These are phyloP conservation scores for Isochrysis galbana DNA, from an alignment of 78 protist species.

Conservation along the genomic window DNA sequence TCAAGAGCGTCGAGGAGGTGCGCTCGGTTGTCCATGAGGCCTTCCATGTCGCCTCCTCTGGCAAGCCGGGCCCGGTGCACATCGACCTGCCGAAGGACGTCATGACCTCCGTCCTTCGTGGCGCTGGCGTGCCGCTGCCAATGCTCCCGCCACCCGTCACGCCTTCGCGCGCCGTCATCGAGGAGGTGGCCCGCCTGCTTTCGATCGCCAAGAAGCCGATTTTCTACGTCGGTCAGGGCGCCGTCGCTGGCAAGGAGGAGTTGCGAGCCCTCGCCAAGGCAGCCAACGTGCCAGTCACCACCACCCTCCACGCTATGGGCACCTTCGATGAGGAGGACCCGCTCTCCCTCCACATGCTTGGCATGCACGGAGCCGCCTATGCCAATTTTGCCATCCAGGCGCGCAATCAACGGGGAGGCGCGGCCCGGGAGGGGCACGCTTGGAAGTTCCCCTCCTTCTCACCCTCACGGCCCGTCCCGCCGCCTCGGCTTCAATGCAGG, in stretches of 20 bases:
- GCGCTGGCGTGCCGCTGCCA: not conserved
- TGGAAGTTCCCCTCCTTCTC: too few relatives aligned
- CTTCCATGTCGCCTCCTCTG: slow-evolving; percentile 54
- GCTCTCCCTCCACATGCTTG: slow-evolving; percentile 63
- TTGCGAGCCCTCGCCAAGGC: slow-evolving; percentile 45
- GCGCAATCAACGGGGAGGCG: too few relatives aligned
- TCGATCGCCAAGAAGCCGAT: slow-evolving; percentile 57
- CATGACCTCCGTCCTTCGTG: not conserved
- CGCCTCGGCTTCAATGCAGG: too few relatives aligned
- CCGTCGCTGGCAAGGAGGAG: slow-evolving; percentile 20
- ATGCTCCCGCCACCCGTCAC: not conserved
- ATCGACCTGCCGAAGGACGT: slow-evolving; percentile 71
- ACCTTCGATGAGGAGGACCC: slow-evolving; percentile 53
- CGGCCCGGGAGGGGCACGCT: too few relatives aligned
- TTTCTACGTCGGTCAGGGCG: slow-evolving; percentile 53
- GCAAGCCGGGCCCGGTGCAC: slow-evolving; percentile 71
- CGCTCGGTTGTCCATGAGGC: slow-evolving; percentile 69
- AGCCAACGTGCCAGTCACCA: slow-evolving; percentile 69
- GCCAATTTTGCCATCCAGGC: slow-evolving; percentile 63
- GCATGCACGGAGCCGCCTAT: slow-evolving; percentile 72
- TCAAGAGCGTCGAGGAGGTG: slow-evolving; percentile 51
- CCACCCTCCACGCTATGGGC: slow-evolving; percentile 74
- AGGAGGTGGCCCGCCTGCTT: slow-evolving; percentile 50
- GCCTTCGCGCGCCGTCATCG: not conserved
- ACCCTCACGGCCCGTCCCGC: too few relatives aligned